phyloP scores from a whole-genome alignment of 164 flowering plant species.

The Dillenia suffruticosa region DNA sequence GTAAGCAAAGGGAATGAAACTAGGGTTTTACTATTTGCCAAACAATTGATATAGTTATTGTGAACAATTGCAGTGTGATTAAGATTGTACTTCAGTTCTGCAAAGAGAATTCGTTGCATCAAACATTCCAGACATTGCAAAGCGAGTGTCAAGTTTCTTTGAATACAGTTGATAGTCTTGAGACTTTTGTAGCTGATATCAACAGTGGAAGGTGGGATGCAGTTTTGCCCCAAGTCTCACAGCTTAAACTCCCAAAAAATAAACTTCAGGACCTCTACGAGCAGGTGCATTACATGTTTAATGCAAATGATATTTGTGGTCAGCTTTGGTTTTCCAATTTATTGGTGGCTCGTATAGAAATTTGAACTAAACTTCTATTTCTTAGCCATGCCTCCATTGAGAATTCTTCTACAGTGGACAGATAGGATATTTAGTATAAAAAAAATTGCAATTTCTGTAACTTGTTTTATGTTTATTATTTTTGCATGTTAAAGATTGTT shows the following conservation, averaged over 20 bases:
- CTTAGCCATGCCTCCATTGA: too few relatives aligned
- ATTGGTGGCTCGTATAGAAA: too few relatives aligned
- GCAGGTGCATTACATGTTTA: conserved; percentile 47
- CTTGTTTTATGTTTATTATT: neutral
- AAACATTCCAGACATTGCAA: conserved; percentile 89
- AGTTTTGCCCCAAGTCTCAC: conserved; percentile 89
- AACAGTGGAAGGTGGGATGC: conserved; percentile 98
- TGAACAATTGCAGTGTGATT: conserved; percentile 64
- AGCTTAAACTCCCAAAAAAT: conserved; percentile 93
- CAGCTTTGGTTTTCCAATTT: too few relatives aligned
- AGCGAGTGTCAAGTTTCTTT: conserved; percentile 96
- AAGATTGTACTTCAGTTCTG: conserved; percentile 98
- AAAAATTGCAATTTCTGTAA: too few relatives aligned
- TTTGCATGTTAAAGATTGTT: conserved; percentile 59
- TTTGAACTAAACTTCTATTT: too few relatives aligned
- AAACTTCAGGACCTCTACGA: conserved; percentile 96
- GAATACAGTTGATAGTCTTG: conserved; percentile 93
- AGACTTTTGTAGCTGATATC: conserved; percentile 89
- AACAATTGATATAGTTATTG: neutral
- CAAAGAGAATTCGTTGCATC: conserved; percentile 93
- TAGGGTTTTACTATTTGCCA: neutral
- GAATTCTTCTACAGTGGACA: too few relatives aligned
- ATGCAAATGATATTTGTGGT: neutral
- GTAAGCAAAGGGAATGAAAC: neutral
- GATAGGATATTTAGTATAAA: too few relatives aligned